Percentiles rank a stretch among this genome's conserved stretches.
Conservation (phyloP, 2,329 filamentous ascomycete species). For the Fonsecaea monophora region DNA sequence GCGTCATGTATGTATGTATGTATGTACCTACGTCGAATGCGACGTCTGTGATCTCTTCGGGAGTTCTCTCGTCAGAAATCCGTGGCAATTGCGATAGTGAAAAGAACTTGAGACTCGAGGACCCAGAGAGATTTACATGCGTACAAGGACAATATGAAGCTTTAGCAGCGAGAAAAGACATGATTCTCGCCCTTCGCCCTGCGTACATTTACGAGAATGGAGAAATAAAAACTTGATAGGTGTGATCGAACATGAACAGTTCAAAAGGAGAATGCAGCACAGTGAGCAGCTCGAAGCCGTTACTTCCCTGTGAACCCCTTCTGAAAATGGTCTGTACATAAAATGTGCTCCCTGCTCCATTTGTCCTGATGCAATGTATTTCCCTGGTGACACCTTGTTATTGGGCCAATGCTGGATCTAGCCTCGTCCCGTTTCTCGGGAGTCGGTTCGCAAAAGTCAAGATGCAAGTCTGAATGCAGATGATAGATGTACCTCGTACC, state of each 20-base stretch:
- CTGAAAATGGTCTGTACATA: not conserved
- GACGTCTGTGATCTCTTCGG: no score
- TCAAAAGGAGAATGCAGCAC: not conserved
- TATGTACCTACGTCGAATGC: no score
- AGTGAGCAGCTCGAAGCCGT: not conserved
- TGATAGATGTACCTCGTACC: not conserved
- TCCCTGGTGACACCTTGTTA: not conserved
- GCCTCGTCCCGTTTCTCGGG: not conserved
- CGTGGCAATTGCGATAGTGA: no score
- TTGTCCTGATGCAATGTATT: slow-evolving; percentile 1
- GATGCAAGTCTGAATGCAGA: slow-evolving; percentile 8
- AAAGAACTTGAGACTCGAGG: no score
- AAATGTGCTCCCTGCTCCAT: not conserved
- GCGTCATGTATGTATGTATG: no score
- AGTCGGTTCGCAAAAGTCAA: not conserved
- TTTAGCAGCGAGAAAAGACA: no score
- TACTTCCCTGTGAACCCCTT: not conserved
- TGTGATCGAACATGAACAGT: not conserved
- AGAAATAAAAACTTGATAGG: not conserved
- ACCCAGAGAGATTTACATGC: not conserved
- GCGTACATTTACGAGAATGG: no score
- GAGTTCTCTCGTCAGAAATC: no score
- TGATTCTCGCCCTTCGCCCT: no score
- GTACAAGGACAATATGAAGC: no score
- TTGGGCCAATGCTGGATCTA: not conserved